phyloP scores from a whole-genome alignment of 169 alveolate genomes.

The Eimeria sp. region DNA sequence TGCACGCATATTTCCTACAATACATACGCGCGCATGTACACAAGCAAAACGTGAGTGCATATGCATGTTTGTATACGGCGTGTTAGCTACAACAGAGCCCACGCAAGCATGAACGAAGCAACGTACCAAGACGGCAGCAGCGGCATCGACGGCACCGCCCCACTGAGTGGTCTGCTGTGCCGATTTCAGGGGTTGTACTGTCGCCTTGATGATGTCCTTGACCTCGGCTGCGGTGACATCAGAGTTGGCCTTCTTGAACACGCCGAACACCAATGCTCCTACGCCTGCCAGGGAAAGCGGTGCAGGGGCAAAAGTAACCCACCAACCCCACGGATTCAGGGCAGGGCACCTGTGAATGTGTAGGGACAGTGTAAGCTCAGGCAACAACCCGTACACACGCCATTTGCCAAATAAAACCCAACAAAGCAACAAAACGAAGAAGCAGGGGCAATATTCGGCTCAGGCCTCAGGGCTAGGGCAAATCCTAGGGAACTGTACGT shows the following conservation, averaged over 20 bases:
- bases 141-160: conserved; percentile 51
- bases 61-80: background rate
- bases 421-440: background rate
- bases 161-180: conserved; percentile 22
- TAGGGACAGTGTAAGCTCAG: background rate
- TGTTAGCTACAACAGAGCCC: background rate
- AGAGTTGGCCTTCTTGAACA: conserved; percentile 32
- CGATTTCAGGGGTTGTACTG: background rate
- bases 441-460: background rate
- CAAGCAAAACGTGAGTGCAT: background rate
- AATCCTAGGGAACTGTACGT: background rate
- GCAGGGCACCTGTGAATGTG: background rate
- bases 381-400: background rate
- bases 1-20: background rate
- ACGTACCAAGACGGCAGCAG: conserved; percentile 67
- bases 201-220: conserved; percentile 55
- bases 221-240: conserved; percentile 77
- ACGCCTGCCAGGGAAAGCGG: conserved; percentile 8
- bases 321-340: background rate
- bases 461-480: background rate
- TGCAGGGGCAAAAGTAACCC: background rate
- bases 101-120: background rate
- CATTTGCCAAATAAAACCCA: background rate
- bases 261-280: conserved; percentile 71
- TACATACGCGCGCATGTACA: background rate